A percentile compares a stretch with the other conserved stretches of the same genome.
phyloP scores from a whole-genome alignment of 768 basidiomycete genomes.

The Boletellus ananiceps region DNA sequence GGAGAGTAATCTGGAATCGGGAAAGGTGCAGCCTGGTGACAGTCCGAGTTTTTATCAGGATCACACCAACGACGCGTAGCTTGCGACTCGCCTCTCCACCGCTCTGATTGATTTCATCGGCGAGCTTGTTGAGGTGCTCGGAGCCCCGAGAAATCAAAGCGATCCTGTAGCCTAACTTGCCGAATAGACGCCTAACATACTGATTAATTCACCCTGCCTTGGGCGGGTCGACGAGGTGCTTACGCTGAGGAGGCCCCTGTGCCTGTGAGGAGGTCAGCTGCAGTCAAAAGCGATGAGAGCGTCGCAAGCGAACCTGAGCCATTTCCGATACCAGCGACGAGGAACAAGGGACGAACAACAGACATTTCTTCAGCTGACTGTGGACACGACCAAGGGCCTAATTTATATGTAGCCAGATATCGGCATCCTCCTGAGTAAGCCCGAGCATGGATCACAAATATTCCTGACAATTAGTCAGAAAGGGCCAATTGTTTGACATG shows the following conservation, averaged over 20 bases:
- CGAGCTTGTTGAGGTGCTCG: slow-evolving; percentile 47
- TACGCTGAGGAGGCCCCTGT: slow-evolving; percentile 61
- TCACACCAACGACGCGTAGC: neutral
- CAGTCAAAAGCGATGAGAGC: neutral
- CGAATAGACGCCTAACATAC: slow-evolving; percentile 48
- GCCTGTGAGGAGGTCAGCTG: slow-evolving; percentile 28
- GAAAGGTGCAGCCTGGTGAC: slow-evolving; percentile 50
- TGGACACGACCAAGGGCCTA: neutral
- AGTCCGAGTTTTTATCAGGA: neutral
- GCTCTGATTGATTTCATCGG: slow-evolving; percentile 47
- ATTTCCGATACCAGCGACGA: slow-evolving; percentile 53
- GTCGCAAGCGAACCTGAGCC: slow-evolving; percentile 28
- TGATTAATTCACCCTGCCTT: neutral
- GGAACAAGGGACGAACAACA: slow-evolving; percentile 44
- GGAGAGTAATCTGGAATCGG: slow-evolving; percentile 48
- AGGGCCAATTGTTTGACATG: slow-evolving; percentile 8
- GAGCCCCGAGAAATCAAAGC: slow-evolving; percentile 60
- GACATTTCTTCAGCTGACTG: slow-evolving; percentile 20
- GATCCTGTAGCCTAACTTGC: slow-evolving; percentile 59
- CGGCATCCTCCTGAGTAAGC: slow-evolving; percentile 18
- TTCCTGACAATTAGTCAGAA: neutral
- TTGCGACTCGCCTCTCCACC: slow-evolving; percentile 52
- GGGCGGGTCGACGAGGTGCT: slow-evolving; percentile 13
- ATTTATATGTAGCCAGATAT: slow-evolving; percentile 9
- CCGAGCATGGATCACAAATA: slow-evolving; percentile 10